Evolutionary conservation across 2,329 filamentous ascomycete genomes (phyloP).

Genomic region (Neonectria sp.): DNA sequence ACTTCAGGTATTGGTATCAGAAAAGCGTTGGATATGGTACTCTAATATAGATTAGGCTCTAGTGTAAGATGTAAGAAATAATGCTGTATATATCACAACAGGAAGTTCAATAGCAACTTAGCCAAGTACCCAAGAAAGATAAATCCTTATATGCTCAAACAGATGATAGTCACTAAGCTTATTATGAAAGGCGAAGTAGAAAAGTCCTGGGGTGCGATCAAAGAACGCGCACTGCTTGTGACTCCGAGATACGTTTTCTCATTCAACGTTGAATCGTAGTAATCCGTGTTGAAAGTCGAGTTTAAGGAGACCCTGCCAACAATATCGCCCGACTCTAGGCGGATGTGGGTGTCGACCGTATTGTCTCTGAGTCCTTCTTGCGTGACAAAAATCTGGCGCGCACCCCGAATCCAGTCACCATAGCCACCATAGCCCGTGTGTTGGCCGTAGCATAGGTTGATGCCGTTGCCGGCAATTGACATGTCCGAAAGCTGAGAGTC

Average conservation of each 20-base stretch:
- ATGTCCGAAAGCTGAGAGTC: conserved; percentile 64
- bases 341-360: conserved; percentile 72
- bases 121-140: too few relatives aligned
- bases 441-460: conserved; percentile 72
- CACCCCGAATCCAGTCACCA: conserved; percentile 74
- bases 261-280: conserved; percentile 63
- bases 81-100: too few relatives aligned
- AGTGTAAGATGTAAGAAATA: too few relatives aligned
- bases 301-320: conserved; percentile 71
- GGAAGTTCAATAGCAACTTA: too few relatives aligned
- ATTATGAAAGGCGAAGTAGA: not conserved
- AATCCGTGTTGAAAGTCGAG: conserved; percentile 70
- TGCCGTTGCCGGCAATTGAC: conserved; percentile 57
- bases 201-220: not conserved
- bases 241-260: conserved; percentile 47
- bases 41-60: too few relatives aligned
- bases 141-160: not conserved
- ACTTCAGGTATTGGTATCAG: too few relatives aligned
- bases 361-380: conserved; percentile 56
- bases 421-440: conserved; percentile 81
- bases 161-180: not conserved
- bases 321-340: conserved; percentile 69
- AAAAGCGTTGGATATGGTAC: too few relatives aligned
- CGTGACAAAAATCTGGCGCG: conserved; percentile 68
- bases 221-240: not conserved